Conservation (phyloP, 768 basidiomycete species). For the Suillus americanus region DNA sequence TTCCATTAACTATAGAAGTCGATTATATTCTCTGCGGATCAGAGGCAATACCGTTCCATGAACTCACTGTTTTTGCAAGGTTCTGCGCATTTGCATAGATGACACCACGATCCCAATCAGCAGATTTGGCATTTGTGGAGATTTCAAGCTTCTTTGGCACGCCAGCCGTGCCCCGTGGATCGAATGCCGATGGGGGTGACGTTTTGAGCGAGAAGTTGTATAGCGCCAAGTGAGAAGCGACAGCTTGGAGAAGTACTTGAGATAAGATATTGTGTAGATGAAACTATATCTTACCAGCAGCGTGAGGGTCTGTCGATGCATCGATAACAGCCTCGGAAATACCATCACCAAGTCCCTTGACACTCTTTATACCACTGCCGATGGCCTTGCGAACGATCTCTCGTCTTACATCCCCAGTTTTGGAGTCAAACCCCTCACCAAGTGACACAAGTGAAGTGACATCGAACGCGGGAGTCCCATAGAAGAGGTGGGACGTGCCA, state of each 20-base stretch:
- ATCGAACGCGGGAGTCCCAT: conserved; percentile 45
- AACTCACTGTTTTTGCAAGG: conserved; percentile 67
- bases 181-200: conserved; percentile 60
- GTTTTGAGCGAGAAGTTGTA: conserved; percentile 84
- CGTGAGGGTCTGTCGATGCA: conserved; percentile 67
- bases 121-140: conserved; percentile 42
- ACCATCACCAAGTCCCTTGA: conserved; percentile 59
- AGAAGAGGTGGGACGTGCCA: conserved; percentile 67
- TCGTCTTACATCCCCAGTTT: conserved; percentile 46
- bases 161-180: conserved; percentile 55
- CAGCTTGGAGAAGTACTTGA: conserved; percentile 44
- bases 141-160: conserved; percentile 51
- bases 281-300: conserved; percentile 52
- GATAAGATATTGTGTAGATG: neutral
- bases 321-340: conserved; percentile 65
- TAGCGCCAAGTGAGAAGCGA: conserved; percentile 71
- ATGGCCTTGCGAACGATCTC: conserved; percentile 72
- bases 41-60: neutral
- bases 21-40: neutral
- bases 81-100: conserved; percentile 79
- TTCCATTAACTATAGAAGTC: conserved; percentile 64
- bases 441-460: conserved; percentile 59
- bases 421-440: conserved; percentile 51
- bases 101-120: conserved; percentile 71
- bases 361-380: conserved; percentile 68